Evolutionary conservation across 2,329 filamentous ascomycete genomes (phyloP).

Genomic region (Furcasterigmium sp.): DNA sequence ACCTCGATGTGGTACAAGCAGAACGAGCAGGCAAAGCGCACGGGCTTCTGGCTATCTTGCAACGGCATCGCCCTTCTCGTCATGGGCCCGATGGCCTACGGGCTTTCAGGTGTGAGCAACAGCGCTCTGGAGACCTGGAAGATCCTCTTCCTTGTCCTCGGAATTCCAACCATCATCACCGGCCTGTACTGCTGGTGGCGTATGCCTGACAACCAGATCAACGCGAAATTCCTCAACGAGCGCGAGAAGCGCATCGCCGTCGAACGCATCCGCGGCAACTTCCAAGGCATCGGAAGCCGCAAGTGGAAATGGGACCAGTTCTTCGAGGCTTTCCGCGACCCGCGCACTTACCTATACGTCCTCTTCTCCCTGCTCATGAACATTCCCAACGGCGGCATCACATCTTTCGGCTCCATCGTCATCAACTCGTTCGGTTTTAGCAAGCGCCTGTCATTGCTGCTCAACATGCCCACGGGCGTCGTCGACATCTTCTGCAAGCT

Average conservation of each 20-base stretch:
- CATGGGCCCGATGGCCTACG: conserved; percentile 15
- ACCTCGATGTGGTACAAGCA: conserved; percentile 19
- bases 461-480: conserved; percentile 14
- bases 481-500: conserved; percentile 14
- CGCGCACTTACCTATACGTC: conserved; percentile 49
- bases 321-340: conserved; percentile 39
- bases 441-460: conserved; percentile 5
- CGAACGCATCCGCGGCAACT: conserved; percentile 41
- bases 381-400: conserved; percentile 16
- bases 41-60: conserved; percentile 17
- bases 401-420: conserved; percentile 11
- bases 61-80: conserved; percentile 14
- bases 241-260: conserved; percentile 47
- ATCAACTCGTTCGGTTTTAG: conserved; percentile 14
- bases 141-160: conserved; percentile 20
- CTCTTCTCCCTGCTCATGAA: conserved; percentile 31
- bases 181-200: conserved; percentile 13
- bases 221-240: conserved; percentile 50
- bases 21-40: conserved; percentile 24
- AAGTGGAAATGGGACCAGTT: conserved; percentile 39
- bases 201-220: conserved; percentile 52
- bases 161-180: conserved; percentile 18
- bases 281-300: conserved; percentile 44
- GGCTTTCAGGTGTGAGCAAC: conserved; percentile 11
- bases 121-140: conserved; percentile 13